Base-by-base conservation (phyloP, 2,329 filamentous ascomycete species). In the Alternaria postmessia region DNA sequence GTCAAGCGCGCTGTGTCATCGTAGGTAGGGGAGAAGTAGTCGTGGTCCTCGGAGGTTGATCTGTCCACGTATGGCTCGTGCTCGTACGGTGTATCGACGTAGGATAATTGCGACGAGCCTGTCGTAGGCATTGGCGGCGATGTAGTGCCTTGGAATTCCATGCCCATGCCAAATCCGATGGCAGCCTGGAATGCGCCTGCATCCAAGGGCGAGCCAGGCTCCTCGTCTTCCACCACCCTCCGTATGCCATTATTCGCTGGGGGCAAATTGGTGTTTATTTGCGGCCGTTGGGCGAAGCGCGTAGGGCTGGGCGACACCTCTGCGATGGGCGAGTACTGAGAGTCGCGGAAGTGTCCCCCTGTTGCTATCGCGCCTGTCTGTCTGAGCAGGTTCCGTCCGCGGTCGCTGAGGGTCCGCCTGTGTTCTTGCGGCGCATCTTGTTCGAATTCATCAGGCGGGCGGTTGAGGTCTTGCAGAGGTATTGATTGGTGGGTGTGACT, bases 1-100 rank as follows among this genome's bases (percentile, higher is more conserved):
- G 88, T 90, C 74, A 89, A 76, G 14, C 83, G 86, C 74, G 87
- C 78, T 73, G 87, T 84, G 81, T 90, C 80, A 75, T 87, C 82
- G 63, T 87, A 83, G 42, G 67, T 51, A 32, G 83, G 81, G 5
- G 86, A 83, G 62, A 85, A 85, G 71, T 86, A 88, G 57, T 84
- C 71, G n/a, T 83, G 81, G 36, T 82, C 81, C 55, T 86, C 71
- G 64, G 88, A 88, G 63, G 86, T 78, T 64, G 49, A 72, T 66
- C 83, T 80, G 32, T 59, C 48, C 34, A 64, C 54, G 59, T 78
- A 78, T 1, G 72, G 72, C 32, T 75, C 71, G 44, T 54, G 66
- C 18, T 57, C 60, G 54, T 70, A 65, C 4, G 63, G 71, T 38
- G 60, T 54, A 24, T 49, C 18, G 5, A 36, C 12, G 87, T 88